phyloP scores from a whole-genome alignment of 164 flowering plant species.

The Umbellularia californica region DNA sequence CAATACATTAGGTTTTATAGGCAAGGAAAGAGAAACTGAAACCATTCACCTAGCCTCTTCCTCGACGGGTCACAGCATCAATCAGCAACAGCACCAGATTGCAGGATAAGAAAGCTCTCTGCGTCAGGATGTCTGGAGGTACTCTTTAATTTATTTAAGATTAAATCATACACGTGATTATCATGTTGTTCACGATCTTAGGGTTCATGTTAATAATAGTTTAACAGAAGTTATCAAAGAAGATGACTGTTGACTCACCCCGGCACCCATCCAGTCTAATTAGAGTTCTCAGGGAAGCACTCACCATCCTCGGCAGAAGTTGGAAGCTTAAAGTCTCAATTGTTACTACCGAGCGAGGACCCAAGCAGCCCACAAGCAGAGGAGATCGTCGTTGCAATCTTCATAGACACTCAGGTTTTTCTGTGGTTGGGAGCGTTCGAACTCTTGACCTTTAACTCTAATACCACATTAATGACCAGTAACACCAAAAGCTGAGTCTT shows the following conservation, averaged over 20 bases:
- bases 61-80: too few relatives aligned
- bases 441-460: neutral
- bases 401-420: neutral
- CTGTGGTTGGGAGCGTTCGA: neutral
- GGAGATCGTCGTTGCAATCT: neutral
- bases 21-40: too few relatives aligned
- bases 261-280: neutral
- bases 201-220: too few relatives aligned
- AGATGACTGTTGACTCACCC: neutral
- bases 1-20: too few relatives aligned
- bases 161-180: too few relatives aligned
- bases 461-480: neutral
- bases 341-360: neutral
- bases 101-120: too few relatives aligned
- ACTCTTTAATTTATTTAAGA: too few relatives aligned
- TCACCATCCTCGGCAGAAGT: neutral
- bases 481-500: slow-evolving; percentile 3
- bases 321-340: neutral
- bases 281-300: slow-evolving; percentile 4
- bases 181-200: too few relatives aligned
- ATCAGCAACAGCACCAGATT: too few relatives aligned
- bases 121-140: too few relatives aligned
- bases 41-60: too few relatives aligned
- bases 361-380: neutral
- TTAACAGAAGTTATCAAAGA: too few relatives aligned